These are phyloP conservation scores for Hypericum androsaemum DNA, from an alignment of 345 rosid genomes.

Conservation along the genomic window DNA sequence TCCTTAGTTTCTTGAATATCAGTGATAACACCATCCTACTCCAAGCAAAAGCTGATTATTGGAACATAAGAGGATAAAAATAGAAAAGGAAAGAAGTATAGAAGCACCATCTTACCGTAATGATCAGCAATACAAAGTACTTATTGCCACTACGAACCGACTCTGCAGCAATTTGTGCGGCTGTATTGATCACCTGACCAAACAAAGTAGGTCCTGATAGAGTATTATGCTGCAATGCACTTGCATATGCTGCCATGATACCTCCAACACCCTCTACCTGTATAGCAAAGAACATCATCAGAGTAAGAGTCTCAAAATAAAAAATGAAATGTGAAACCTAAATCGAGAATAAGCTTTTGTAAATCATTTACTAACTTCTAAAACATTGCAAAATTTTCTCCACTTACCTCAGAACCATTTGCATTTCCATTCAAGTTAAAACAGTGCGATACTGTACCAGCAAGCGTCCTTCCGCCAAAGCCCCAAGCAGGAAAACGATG, in stretches of 20 bases:
- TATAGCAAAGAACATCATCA: background rate
- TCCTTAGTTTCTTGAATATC: constrained; percentile 69
- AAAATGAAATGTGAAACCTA: background rate
- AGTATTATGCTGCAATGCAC: constrained; percentile 41
- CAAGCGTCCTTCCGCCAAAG: constrained; percentile 62
- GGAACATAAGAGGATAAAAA: background rate
- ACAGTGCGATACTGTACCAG: constrained; percentile 60
- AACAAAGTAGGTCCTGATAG: constrained; percentile 71
- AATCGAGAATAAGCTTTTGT: background rate
- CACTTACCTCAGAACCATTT: constrained; percentile 47
- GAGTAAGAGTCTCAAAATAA: background rate
- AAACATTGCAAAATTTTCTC: background rate
- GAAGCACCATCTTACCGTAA: constrained; percentile 32
- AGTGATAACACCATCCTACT: constrained; percentile 78
- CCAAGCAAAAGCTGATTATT: constrained; percentile 1
- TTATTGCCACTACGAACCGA: constrained; percentile 19
- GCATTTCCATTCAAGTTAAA: constrained; percentile 63
- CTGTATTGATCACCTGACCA: constrained; percentile 46
- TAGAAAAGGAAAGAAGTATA: background rate
- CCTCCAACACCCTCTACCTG: constrained; percentile 85
- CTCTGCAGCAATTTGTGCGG: constrained; percentile 43
- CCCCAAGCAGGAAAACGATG: constrained; percentile 80
- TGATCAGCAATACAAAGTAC: constrained; percentile 49
- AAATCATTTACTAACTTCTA: background rate
- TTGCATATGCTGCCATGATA: constrained; percentile 63